Percentiles rank a stretch among this genome's conserved stretches.
Evolutionary conservation across 2,329 filamentous ascomycete genomes (phyloP).

Genomic region (Zasmidium cellare): DNA sequence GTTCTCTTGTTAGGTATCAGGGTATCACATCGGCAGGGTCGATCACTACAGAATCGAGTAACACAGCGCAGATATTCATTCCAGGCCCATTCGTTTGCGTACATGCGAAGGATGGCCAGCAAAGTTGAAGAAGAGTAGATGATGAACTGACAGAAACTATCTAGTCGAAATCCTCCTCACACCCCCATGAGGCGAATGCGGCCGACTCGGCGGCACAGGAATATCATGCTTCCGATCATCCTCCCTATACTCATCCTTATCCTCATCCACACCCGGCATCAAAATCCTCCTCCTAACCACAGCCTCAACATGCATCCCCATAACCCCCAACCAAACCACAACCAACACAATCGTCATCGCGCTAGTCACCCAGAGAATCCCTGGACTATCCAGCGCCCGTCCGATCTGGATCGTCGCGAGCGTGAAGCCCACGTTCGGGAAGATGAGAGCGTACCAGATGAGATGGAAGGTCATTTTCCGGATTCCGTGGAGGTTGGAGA

Average conservation of each 20-base stretch:
- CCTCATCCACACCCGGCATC: slow-evolving; percentile 62
- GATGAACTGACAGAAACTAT: too few relatives aligned
- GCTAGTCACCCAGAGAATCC: slow-evolving; percentile 54
- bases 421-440: slow-evolving; percentile 65
- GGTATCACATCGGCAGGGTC: neutral
- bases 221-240: slow-evolving; percentile 11
- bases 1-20: neutral
- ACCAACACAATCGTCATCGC: slow-evolving; percentile 59
- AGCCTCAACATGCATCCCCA: slow-evolving; percentile 50
- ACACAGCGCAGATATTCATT: too few relatives aligned
- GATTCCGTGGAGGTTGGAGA: slow-evolving; percentile 20
- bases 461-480: slow-evolving; percentile 40
- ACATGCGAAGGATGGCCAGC: too few relatives aligned
- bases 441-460: slow-evolving; percentile 64
- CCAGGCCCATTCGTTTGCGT: too few relatives aligned
- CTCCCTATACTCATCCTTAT: slow-evolving; percentile 40
- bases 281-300: slow-evolving; percentile 54
- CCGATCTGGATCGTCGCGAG: slow-evolving; percentile 61
- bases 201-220: slow-evolving; percentile 4
- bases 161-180: neutral
- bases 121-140: too few relatives aligned
- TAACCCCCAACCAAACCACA: slow-evolving; percentile 56
- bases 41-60: neutral
- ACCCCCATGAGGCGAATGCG: neutral
- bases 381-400: slow-evolving; percentile 49